A percentile compares a stretch with the other conserved stretches of the same genome.
Conservation (phyloP, 164 flowering plant species). For the Aristolochia contorta region DNA sequence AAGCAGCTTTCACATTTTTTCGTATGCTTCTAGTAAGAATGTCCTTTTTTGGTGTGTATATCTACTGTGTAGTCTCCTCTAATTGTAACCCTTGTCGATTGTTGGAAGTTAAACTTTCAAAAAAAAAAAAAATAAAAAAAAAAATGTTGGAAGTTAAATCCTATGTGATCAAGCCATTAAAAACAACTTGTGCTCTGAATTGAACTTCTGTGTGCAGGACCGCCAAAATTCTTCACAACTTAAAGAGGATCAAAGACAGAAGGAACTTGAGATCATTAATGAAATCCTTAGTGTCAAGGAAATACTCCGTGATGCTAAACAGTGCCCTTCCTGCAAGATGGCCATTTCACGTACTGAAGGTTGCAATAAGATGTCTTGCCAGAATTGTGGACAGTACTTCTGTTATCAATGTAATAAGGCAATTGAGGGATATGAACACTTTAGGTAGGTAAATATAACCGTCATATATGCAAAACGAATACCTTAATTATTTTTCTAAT, state of each 20-base stretch:
- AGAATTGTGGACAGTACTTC: constrained; percentile 67
- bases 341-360: constrained; percentile 83
- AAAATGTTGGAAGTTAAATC: too few species aligned
- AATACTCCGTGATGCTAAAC: constrained; percentile 61
- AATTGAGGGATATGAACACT: constrained; percentile 83
- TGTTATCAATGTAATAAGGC: constrained; percentile 69
- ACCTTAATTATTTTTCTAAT: background rate
- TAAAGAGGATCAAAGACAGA: constrained; percentile 39
- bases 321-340: constrained; percentile 85
- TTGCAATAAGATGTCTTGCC: constrained; percentile 88
- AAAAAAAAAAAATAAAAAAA: too few species aligned
- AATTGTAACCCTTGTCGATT: background rate
- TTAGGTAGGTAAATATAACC: constrained; percentile 32
- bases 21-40: too few species aligned
- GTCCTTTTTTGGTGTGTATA: too few species aligned
- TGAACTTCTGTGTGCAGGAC: constrained; percentile 30
- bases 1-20: too few species aligned
- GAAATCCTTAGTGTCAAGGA: constrained; percentile 65
- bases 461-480: background rate
- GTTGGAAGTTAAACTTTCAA: too few species aligned
- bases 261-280: constrained; percentile 64
- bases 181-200: too few species aligned
- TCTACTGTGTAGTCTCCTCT: too few species aligned
- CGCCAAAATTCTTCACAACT: constrained; percentile 64
- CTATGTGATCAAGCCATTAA: too few species aligned